Evolutionary conservation across 2,329 filamentous ascomycete species (phyloP).

Genomic region (Verticillium dahliae): DNA sequence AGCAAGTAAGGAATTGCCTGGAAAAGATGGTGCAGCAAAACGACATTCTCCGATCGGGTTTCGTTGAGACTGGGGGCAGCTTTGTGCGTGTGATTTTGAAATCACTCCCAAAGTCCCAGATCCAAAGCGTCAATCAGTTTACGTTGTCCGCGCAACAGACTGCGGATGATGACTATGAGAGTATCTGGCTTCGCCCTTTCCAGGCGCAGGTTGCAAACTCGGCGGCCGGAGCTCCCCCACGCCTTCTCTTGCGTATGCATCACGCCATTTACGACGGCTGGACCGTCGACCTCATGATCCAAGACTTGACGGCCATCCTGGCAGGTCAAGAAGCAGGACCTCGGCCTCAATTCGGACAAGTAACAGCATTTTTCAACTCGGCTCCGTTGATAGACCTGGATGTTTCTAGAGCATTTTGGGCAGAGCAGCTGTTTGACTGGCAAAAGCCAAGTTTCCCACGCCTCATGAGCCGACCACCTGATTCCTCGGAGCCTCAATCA

Average conservation of each 20-base stretch:
- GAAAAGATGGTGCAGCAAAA: constrained; percentile 44
- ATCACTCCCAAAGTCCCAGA: constrained; percentile 31
- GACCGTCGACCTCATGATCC: constrained; percentile 70
- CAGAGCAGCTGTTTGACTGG: constrained; percentile 52
- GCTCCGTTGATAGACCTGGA: constrained; percentile 21
- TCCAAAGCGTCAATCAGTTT: constrained; percentile 30
- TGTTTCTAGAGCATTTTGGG: constrained; percentile 60
- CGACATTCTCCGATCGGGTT: constrained; percentile 68
- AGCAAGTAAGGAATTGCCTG: constrained; percentile 43
- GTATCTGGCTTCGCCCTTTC: constrained; percentile 49
- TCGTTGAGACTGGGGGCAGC: constrained; percentile 45
- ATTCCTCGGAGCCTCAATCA: constrained; percentile 18
- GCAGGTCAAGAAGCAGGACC: constrained; percentile 14
- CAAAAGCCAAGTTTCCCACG: constrained; percentile 48
- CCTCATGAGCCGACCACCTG: constrained; percentile 17
- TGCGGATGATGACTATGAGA: constrained; percentile 19
- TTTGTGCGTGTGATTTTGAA: constrained; percentile 63
- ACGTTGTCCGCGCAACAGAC: no score
- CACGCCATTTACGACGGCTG: constrained; percentile 92
- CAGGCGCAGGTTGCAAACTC: constrained; percentile 44
- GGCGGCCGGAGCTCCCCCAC: constrained; percentile 13
- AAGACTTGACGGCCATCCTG: constrained; percentile 55
- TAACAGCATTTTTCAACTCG: constrained; percentile 45
- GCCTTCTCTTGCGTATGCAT: constrained; percentile 56
- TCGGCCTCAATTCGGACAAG: constrained; percentile 53